Evolutionary conservation across 2,329 filamentous ascomycete genomes (phyloP), one percentile per base, ranked within the genome.

Genomic region (Ascochyta koolunga): DNA sequence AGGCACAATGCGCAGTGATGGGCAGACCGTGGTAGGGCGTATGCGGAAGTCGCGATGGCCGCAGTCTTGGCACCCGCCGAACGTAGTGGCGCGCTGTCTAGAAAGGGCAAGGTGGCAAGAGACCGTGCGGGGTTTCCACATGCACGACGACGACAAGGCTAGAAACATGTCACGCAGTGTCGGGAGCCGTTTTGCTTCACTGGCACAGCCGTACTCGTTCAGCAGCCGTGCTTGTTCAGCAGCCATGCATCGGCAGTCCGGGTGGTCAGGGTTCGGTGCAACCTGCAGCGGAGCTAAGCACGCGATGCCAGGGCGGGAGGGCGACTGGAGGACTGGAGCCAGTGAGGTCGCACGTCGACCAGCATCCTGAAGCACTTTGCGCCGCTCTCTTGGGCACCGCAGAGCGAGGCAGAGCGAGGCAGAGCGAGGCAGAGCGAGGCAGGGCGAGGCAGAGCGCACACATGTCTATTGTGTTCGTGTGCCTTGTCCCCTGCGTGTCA

Each of bases 351-450:
- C 45, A 49, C 40, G 21, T 15, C 29, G 27, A 41, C 51, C 36
- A 41, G 51, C 45, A 54, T 54, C 45, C 13, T 54, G 51, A 54
- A 50, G 51, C 51, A 54, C 36, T 27, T 36, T 18, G 45, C 51
- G 35, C 51, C 39, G 35, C 25, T 10, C 38, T 40, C 33, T 35
- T 49, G 32, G 4, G 44, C 50, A 35, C 25, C 10, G 36, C 31
- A 27, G 51, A 54, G 51, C n/a, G 22, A 24, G 22, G 8, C 22
- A 24, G 8, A 24, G 22, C n/a, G n/a, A n/a, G n/a, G 36, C 31
- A 27, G 51, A 54, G 51, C n/a, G 22, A 24, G 22, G 8, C 22
- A 24, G 8, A 24, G 22, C n/a, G n/a, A n/a, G n/a, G n/a, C n/a
- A n/a, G n/a, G n/a, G n/a, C n/a, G n/a, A n/a, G n/a, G 35, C 33